Conservation (phyloP, 2,329 filamentous ascomycete species). For the Nemania sp. region DNA sequence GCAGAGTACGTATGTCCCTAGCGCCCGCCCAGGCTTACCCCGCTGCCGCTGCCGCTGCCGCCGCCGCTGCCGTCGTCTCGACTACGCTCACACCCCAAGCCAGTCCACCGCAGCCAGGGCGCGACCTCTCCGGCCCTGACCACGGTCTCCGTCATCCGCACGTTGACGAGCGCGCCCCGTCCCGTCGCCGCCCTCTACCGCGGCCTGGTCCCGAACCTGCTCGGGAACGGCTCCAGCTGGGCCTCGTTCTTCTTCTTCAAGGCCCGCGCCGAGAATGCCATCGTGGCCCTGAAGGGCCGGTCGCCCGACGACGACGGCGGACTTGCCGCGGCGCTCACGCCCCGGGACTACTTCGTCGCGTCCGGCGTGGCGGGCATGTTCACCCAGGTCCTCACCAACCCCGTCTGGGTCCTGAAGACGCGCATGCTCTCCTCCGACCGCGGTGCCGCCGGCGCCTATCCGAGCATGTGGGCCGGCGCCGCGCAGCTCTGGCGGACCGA, state of each 20-base stretch:
- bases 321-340: constrained; percentile 51
- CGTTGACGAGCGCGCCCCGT: constrained; percentile 55
- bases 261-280: constrained; percentile 54
- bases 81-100: constrained; percentile 11
- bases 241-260: constrained; percentile 88
- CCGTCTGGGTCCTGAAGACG: constrained; percentile 97
- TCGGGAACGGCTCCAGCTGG: constrained; percentile 91
- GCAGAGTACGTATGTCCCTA: constrained; percentile 64
- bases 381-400: constrained; percentile 86
- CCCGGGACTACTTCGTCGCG: constrained; percentile 79
- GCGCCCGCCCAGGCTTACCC: neutral
- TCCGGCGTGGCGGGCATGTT: constrained; percentile 72
- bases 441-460: constrained; percentile 76
- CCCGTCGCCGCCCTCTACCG: constrained; percentile 78
- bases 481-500: constrained; percentile 69
- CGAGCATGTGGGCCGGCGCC: constrained; percentile 73
- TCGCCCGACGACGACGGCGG: constrained; percentile 11
- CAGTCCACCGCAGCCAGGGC: constrained; percentile 55
- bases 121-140: constrained; percentile 48
- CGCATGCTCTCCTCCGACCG: constrained; percentile 90
- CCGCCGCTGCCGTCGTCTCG: constrained; percentile 6
- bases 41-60: neutral
- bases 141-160: constrained; percentile 57
- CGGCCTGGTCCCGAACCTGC: constrained; percentile 84
- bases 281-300: constrained; percentile 44